Conservation (phyloP, 1,284 basidiomycete species). For the Vanrija humicola region DNA sequence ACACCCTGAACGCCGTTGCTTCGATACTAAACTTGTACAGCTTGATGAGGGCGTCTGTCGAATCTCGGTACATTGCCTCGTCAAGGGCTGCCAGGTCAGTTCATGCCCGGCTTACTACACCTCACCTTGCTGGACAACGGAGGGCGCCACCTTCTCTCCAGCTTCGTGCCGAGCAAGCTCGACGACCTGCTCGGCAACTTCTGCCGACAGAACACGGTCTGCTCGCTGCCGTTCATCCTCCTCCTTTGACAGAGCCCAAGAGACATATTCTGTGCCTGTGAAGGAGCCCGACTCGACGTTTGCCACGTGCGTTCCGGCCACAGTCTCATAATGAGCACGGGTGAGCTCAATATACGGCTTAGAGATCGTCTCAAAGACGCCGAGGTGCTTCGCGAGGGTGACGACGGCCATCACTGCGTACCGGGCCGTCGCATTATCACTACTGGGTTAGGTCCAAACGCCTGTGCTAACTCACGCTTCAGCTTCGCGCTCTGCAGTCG, state of each 20-base stretch:
- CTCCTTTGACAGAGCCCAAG: constrained; percentile 33
- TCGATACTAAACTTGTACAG: constrained; percentile 65
- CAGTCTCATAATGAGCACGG: constrained; percentile 20
- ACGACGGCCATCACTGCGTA: constrained; percentile 6
- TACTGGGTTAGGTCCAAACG: constrained; percentile 2
- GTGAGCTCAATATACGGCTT: constrained; percentile 27
- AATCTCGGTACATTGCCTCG: constrained; percentile 56
- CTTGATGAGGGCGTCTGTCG: constrained; percentile 54
- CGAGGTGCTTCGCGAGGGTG: constrained; percentile 19
- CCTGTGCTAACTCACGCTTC: constrained; percentile 37
- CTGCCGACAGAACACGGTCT: constrained; percentile 8
- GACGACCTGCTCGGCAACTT: constrained; percentile 20
- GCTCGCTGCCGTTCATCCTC: constrained; percentile 30
- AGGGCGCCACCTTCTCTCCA: constrained; percentile 18
- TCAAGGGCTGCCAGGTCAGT: constrained; percentile 55
- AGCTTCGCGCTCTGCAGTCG: constrained; percentile 56
- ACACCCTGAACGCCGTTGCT: constrained; percentile 55
- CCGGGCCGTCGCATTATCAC: not conserved
- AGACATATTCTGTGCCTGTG: constrained; percentile 28
- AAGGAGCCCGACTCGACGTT: constrained; percentile 20
- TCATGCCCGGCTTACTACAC: constrained; percentile 56
- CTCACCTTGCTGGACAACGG: constrained; percentile 28
- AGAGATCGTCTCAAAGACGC: constrained; percentile 19
- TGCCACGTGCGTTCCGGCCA: constrained; percentile 9
- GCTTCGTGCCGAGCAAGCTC: constrained; percentile 17